A percentile compares a stretch with the other conserved stretches of the same genome.
phyloP scores from a whole-genome alignment of 768 basidiomycete species.

The Termitomyces sp. region DNA sequence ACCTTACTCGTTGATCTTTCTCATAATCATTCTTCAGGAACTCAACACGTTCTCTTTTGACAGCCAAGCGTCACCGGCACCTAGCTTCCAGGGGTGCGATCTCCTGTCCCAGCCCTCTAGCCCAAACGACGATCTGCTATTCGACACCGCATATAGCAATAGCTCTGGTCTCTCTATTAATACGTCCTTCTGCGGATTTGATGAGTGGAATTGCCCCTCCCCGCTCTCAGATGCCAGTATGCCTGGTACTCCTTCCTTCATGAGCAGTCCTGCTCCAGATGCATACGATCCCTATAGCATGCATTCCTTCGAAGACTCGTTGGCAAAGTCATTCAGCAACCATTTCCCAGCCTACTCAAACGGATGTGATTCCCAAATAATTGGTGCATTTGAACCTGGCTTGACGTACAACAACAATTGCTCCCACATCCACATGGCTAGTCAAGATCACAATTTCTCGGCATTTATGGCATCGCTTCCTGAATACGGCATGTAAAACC shows the following conservation, averaged over 20 bases:
- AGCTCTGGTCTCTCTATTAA: conserved; percentile 31
- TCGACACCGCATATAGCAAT: conserved; percentile 3
- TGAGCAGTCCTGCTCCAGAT: conserved; percentile 22
- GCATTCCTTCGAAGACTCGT: conserved; percentile 24
- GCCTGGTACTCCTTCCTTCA: conserved; percentile 35
- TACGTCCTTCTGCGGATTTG: conserved; percentile 26
- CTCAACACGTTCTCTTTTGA: conserved; percentile 43
- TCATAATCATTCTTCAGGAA: conserved; percentile 23
- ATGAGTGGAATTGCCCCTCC: conserved; percentile 41
- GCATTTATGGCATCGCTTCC: conserved; percentile 30
- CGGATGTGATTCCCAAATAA: conserved; percentile 13
- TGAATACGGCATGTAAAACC: conserved; percentile 22
- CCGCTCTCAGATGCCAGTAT: conserved; percentile 30
- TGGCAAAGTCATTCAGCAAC: conserved; percentile 22
- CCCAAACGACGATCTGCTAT: conserved; percentile 10
- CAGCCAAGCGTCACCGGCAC: conserved; percentile 24
- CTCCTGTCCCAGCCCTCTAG: conserved; percentile 19
- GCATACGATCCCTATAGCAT: conserved; percentile 22
- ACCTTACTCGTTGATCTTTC: background rate
- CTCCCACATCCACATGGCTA: conserved; percentile 19
- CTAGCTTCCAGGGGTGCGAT: conserved; percentile 22
- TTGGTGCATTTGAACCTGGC: conserved; percentile 11
- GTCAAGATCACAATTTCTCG: conserved; percentile 26
- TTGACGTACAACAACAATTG: conserved; percentile 15
- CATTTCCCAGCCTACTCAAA: conserved; percentile 17